Evolutionary conservation across 1,284 basidiomycete species (phyloP), one percentile per base, ranked within the genome.

Genomic region (Spongiforma sp.): DNA sequence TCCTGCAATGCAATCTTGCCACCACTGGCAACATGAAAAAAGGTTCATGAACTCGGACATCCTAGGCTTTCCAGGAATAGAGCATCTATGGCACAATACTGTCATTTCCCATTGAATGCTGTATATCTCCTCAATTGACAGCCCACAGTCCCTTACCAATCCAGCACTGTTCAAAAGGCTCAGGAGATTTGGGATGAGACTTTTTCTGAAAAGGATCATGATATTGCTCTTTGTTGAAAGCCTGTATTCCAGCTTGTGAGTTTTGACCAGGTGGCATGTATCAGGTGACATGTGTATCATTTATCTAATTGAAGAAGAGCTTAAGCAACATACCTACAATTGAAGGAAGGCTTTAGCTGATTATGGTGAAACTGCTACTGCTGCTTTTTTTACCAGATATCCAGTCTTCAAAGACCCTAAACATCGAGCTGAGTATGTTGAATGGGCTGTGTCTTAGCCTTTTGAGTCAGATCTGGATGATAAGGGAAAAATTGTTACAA

Each of bases 391-490:
- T 53, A 30, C 28, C 26, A 30, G 32, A n/a, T 53, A 53, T 53
- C 5, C 21, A 33, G 28, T 10, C 52, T 53, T 53, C 52, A 53
- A 21, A 30, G 30, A 53, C 5, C 30, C 52, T 33, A 14, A 30
- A 53, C 17, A 15, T 30, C 52, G 21, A 17, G 52, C 52, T 53
- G 32, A 33, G 10, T 53, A 53, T 33, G 28, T 53, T 33, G 32
- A 53, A 30, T 53, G 52, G 52, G 52, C 52, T 53, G 32, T 53
- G n/a, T 30, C 52, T 53, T 21, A 53, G 52, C 52, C 52, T 32
- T 11, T 21, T 17, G 32, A 53, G 32, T n/a, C n/a, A n/a, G 32
- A 53, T 10, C 15, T 19, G 28, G 52, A 53, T 33, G 10, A 53
- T 12, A 33, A 17, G 52, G 52, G 17, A 53, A 30, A 30, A 21